phyloP scores from a whole-genome alignment of 2,329 filamentous ascomycete genomes.

The Elsinoe fawcettii region DNA sequence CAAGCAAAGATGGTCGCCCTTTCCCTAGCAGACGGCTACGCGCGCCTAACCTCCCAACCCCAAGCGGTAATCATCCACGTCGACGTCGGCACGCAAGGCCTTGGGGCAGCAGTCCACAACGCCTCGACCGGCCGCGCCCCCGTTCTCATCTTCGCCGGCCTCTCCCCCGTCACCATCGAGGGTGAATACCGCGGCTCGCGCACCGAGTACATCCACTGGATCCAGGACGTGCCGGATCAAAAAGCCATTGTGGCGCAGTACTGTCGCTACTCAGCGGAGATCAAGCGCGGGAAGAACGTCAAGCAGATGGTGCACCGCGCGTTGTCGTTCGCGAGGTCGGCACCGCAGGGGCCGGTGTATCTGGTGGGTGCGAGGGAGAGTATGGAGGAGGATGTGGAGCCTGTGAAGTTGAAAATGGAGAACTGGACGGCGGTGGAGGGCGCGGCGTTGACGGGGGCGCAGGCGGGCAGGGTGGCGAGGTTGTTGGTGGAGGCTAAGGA shows the following conservation, averaged over 20 bases:
- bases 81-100: constrained; percentile 72
- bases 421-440: constrained; percentile 66
- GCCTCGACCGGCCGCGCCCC: constrained; percentile 66
- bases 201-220: constrained; percentile 81
- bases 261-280: constrained; percentile 73
- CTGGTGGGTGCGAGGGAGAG: constrained; percentile 70
- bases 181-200: constrained; percentile 70
- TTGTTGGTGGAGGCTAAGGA: constrained; percentile 56
- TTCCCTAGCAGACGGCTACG: constrained; percentile 77
- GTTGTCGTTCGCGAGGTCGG: constrained; percentile 69
- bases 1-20: constrained; percentile 65
- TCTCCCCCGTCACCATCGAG: constrained; percentile 69
- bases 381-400: constrained; percentile 76
- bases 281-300: constrained; percentile 76
- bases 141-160: constrained; percentile 68
- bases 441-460: constrained; percentile 50
- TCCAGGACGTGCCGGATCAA: constrained; percentile 76
- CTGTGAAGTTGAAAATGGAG: constrained; percentile 59
- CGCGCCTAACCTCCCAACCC: constrained; percentile 61
- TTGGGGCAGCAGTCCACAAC: constrained; percentile 73
- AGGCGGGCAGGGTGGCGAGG: constrained; percentile 53
- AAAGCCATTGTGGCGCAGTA: constrained; percentile 76
- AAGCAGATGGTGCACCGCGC: constrained; percentile 86
- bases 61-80: constrained; percentile 75
- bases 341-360: constrained; percentile 73